Conservation (phyloP, 495 filamentous ascomycete genomes). For the Penicillium lagena region DNA sequence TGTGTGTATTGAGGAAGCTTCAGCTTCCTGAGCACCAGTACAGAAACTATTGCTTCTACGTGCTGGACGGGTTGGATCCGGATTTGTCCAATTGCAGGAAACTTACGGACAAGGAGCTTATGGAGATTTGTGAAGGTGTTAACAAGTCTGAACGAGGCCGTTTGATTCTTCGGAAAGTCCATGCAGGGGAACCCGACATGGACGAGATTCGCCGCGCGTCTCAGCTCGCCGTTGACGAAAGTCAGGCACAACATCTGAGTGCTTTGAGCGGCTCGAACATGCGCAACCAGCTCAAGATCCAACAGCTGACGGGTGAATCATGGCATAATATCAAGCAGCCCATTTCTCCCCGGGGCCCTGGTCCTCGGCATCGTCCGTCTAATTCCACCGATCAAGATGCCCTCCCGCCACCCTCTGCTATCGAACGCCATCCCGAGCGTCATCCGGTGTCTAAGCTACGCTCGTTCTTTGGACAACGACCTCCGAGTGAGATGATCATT, state of each 20-base stretch:
- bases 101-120: conserved; percentile 76
- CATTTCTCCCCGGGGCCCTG: conserved; percentile 65
- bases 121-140: conserved; percentile 65
- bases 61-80: conserved; percentile 75
- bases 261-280: conserved; percentile 55
- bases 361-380: conserved; percentile 54
- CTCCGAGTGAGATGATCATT: conserved; percentile 94
- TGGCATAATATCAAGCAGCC: conserved; percentile 79
- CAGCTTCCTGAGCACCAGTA: conserved; percentile 67
- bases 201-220: conserved; percentile 77
- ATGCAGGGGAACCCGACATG: conserved; percentile 75
- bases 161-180: conserved; percentile 83
- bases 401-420: conserved; percentile 9
- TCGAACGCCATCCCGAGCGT: conserved; percentile 31
- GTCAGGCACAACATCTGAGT: conserved; percentile 61
- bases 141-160: conserved; percentile 70
- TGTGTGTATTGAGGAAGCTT: conserved; percentile 78
- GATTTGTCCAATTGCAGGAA: conserved; percentile 70
- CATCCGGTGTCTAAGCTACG: conserved; percentile 53
- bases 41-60: conserved; percentile 76
- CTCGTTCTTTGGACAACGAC: conserved; percentile 81
- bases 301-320: conserved; percentile 76
- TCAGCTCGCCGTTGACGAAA: conserved; percentile 76
- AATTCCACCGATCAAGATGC: conserved; percentile 46
- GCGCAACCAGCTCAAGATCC: conserved; percentile 69